Conservation (phyloP, 1,284 basidiomycete genomes). For the Fistulinella staudtii region DNA sequence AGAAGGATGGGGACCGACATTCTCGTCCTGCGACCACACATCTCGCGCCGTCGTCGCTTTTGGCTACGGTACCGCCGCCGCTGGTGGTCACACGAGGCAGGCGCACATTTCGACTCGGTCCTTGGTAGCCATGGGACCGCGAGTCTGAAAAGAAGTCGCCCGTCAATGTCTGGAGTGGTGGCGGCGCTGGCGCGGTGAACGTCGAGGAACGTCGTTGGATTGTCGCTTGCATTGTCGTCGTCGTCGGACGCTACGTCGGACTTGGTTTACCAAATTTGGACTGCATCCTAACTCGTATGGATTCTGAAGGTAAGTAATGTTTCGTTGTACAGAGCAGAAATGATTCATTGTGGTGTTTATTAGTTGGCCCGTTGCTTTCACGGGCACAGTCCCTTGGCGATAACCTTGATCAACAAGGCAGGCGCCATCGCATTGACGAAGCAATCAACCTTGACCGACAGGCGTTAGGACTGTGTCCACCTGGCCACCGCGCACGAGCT, state of each 20-base stretch:
- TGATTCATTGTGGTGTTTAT: no score
- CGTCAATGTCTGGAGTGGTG: slow-evolving; percentile 5
- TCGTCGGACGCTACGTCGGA: neutral
- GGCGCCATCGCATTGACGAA: no score
- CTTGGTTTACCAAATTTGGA: slow-evolving; percentile 14
- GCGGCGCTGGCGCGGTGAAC: slow-evolving; percentile 8
- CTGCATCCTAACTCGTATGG: neutral
- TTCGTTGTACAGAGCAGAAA: no score
- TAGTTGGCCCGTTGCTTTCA: no score
- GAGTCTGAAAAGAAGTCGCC: slow-evolving; percentile 41
- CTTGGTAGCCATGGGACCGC: slow-evolving; percentile 42
- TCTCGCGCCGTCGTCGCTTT: slow-evolving; percentile 57
- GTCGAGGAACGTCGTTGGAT: slow-evolving; percentile 29
- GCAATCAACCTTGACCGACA: no score
- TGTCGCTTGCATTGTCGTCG: slow-evolving; percentile 24
- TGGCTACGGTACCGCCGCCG: slow-evolving; percentile 63
- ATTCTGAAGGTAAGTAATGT: no score
- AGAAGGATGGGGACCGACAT: slow-evolving; percentile 43
- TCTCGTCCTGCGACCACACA: slow-evolving; percentile 73
- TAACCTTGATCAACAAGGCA: no score
- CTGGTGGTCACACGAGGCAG: slow-evolving; percentile 50
- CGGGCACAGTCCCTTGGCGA: no score
- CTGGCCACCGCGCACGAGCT: no score
- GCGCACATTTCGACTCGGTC: slow-evolving; percentile 50
- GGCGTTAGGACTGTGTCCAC: no score